Conservation (phyloP, 345 rosid species). For the Eucalyptus tenuipes region DNA sequence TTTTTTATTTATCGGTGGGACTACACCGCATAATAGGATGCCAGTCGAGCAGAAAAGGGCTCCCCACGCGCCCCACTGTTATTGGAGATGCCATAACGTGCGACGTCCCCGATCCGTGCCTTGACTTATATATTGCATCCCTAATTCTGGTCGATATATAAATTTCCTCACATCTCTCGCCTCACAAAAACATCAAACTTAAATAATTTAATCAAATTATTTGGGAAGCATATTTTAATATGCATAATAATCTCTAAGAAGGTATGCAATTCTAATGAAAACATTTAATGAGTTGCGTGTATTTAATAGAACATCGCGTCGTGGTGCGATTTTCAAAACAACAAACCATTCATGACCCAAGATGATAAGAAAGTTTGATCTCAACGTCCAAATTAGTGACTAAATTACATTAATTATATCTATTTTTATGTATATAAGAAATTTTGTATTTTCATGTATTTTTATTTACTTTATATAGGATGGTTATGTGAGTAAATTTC, state of each 20-base stretch:
- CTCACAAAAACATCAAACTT: not conserved
- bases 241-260: not conserved
- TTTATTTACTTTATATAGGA: too few species aligned
- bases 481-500: not conserved
- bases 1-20: rapidly evolving
- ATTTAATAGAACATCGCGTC: not conserved
- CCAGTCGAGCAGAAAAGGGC: not conserved
- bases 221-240: not conserved
- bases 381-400: not conserved
- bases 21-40: not conserved
- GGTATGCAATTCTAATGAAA: not conserved
- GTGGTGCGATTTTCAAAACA: too few species aligned
- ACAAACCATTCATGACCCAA: too few species aligned
- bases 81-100: not conserved
- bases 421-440: too few species aligned
- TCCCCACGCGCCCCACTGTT: not conserved
- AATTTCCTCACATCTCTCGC: not conserved
- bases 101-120: rapidly evolving
- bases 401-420: too few species aligned
- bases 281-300: not conserved
- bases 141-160: too few species aligned
- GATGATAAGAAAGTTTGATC: not conserved
- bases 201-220: too few species aligned
- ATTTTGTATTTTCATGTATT: too few species aligned
- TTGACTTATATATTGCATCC: not conserved